Conservation (phyloP, 2,329 filamentous ascomycete genomes). For the Colletotrichum phormii region DNA sequence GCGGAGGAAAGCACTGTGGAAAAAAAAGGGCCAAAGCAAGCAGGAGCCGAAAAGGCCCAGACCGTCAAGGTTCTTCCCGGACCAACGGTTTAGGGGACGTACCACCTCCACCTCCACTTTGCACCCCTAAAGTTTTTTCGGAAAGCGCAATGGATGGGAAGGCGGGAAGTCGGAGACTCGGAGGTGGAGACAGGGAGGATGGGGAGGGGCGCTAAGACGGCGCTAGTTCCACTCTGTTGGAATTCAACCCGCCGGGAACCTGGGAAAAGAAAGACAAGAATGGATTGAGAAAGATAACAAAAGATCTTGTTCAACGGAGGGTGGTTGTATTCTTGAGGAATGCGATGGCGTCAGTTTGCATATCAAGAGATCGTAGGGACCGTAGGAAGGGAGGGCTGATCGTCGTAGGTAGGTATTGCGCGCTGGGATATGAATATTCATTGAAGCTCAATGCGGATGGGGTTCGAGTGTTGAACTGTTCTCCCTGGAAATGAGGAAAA, state of each 20-base stretch:
- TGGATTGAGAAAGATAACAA: background rate
- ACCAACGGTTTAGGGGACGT: slow-evolving; percentile 14
- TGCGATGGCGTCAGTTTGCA: background rate
- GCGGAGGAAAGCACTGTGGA: background rate
- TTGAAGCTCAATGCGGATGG: background rate
- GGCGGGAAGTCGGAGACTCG: background rate
- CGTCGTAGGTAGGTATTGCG: background rate
- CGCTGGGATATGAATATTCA: background rate
- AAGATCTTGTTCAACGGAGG: background rate
- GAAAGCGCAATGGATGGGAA: no score
- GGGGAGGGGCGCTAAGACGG: background rate
- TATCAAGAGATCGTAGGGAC: background rate
- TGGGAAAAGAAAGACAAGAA: background rate
- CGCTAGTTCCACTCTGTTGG: slow-evolving; percentile 31
- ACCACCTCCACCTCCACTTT: background rate
- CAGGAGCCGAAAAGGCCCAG: background rate
- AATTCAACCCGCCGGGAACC: slow-evolving; percentile 6
- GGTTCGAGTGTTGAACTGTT: background rate
- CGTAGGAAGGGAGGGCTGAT: background rate
- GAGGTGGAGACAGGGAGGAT: no score
- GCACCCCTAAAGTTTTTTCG: background rate
- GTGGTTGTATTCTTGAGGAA: background rate
- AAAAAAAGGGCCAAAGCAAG: slow-evolving; percentile 9
- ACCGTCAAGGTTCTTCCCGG: slow-evolving; percentile 25
- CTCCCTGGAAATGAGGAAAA: background rate